Evolutionary conservation across 306 rosid species (phyloP).

Genomic region (Oxytropis ochrocephala): DNA sequence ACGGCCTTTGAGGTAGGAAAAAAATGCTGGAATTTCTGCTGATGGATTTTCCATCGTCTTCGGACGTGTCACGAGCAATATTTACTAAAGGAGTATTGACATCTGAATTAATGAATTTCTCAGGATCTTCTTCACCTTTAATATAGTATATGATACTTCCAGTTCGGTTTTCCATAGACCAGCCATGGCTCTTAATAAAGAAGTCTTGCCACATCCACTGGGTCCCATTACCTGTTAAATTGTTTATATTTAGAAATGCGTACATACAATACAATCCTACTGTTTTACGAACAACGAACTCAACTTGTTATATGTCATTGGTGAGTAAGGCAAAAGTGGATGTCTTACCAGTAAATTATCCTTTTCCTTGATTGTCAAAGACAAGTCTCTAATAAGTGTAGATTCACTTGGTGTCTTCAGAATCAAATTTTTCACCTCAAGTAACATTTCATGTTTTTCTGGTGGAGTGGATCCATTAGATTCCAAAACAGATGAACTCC

Average conservation of each 20-base stretch:
- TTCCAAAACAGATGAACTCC: slow-evolving; percentile 37
- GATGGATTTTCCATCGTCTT: slow-evolving; percentile 29
- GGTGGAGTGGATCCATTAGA: slow-evolving; percentile 65
- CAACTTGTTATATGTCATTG: neutral
- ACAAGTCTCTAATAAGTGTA: slow-evolving; percentile 59
- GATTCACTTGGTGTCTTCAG: slow-evolving; percentile 73
- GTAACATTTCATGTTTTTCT: slow-evolving; percentile 40
- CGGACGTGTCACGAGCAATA: slow-evolving; percentile 12
- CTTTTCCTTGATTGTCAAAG: slow-evolving; percentile 51
- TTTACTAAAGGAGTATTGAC: slow-evolving; percentile 19
- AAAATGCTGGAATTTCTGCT: slow-evolving; percentile 53
- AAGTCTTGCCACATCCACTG: slow-evolving; percentile 92
- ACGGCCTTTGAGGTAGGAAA: slow-evolving; percentile 96
- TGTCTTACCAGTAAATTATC: slow-evolving; percentile 71
- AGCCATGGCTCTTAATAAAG: slow-evolving; percentile 84
- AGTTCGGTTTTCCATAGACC: slow-evolving; percentile 84
- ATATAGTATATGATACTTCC: slow-evolving; percentile 68
- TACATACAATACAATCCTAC: slow-evolving; percentile 9
- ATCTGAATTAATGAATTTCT: slow-evolving; percentile 33
- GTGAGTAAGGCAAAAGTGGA: neutral
- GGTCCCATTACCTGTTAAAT: slow-evolving; percentile 76
- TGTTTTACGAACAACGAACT: neutral
- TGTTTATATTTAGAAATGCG: slow-evolving; percentile 5
- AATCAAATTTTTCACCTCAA: slow-evolving; percentile 69
- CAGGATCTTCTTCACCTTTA: slow-evolving; percentile 35